Evolutionary conservation across 768 basidiomycete species (phyloP), one percentile per base, ranked within the genome.

Genomic region (Leccinum longicurvipes): DNA sequence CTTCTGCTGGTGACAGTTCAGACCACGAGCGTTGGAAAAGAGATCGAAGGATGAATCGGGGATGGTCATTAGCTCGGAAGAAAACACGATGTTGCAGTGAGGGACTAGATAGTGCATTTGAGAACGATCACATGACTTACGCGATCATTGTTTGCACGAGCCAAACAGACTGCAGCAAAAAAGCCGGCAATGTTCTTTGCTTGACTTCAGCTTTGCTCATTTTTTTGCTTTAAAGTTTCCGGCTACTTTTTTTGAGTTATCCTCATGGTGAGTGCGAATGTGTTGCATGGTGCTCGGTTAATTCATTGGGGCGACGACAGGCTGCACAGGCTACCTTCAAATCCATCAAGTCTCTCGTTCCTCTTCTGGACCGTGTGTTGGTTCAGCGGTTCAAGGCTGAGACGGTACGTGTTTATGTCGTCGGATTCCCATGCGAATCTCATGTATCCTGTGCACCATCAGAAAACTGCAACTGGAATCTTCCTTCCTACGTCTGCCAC

Each of bases 401-500:
- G 63, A 91, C 93, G 8, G 95, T 98, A 67, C 58, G 89, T 78
- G n/a, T 54, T 11, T 36, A 7, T 42, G 4, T 10, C 4, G 11
- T 45, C 6, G 6, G 12, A 10, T 1, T 39, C 34, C 9, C 17
- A 4, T 9, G 14, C 12, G 8, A n/a, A 12, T 25, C 17, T 60
- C 24, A 67, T 31, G 25, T 3, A 3, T 25, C 6, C 14, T 34
- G 39, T 2, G 7, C 12, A 45, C 12, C 9, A 6, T 36, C 63
- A 98, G 95, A 97, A 98, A 95, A 99, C 96, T n/a, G 89, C 97
- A 3, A 75, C 89, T 23, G 97, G 97, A 32, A 86, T 99, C 70
- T 94, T 94, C 83, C 81, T 99, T 46, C 97, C 97, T n/a, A 83
- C 89, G 0, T 92, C 93, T 1, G 85, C 90, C 6, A 93, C 91